Conservation (phyloP, 2,329 filamentous ascomycete genomes). For the Catunica adiposa region DNA sequence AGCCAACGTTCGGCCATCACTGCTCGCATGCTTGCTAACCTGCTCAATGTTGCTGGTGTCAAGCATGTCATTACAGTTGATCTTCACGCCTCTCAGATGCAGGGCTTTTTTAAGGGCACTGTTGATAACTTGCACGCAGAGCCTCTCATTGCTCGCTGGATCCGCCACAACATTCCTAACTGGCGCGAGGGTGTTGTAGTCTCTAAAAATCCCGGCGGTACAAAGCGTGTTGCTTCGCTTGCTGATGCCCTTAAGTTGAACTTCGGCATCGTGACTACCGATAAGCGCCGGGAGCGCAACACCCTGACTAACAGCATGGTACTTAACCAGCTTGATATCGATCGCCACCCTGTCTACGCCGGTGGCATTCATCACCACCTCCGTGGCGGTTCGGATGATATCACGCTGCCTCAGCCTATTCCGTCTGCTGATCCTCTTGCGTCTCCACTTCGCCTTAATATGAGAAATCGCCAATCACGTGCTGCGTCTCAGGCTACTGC, state of each 20-base stretch:
- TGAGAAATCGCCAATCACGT: constrained; percentile 4
- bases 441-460: constrained; percentile 4
- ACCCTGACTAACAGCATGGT: constrained; percentile 66
- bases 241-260: constrained; percentile 93
- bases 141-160: constrained; percentile 89
- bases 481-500: constrained; percentile 6
- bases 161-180: constrained; percentile 67
- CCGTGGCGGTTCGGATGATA: constrained; percentile 9
- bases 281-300: constrained; percentile 47
- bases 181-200: constrained; percentile 92
- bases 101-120: constrained; percentile 95
- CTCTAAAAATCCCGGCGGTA: constrained; percentile 94
- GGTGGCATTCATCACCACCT: constrained; percentile 15
- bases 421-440: constrained; percentile 10
- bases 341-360: constrained; percentile 29
- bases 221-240: constrained; percentile 88
- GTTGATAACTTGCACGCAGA: constrained; percentile 96
- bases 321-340: constrained; percentile 48
- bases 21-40: constrained; percentile 89
- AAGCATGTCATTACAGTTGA: constrained; percentile 97
- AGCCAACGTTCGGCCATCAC: constrained; percentile 92
- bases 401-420: constrained; percentile 3
- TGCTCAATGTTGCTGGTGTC: constrained; percentile 82
- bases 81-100: constrained; percentile 95
- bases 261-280: constrained; percentile 90